Percentiles rank a stretch among this genome's conserved stretches.
phyloP scores from a whole-genome alignment of 2,329 filamentous ascomycete species.

The Aspergillus cejpii region DNA sequence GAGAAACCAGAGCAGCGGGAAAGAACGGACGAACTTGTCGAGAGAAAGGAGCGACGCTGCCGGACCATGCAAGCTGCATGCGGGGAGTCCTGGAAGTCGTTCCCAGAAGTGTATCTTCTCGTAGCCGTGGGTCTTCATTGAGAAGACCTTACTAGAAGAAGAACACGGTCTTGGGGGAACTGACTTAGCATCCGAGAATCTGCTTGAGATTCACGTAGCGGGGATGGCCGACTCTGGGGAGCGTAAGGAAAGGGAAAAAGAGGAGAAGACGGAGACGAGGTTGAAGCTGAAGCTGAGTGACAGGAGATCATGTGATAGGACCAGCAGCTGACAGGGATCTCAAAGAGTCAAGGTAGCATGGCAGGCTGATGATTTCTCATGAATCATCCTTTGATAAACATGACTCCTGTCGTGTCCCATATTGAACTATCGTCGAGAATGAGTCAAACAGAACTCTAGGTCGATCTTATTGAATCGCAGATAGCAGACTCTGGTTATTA shows the following conservation, averaged over 20 bases:
- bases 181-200: constrained; percentile 47
- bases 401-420: neutral
- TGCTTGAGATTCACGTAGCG: constrained; percentile 23
- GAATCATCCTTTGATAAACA: neutral
- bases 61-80: constrained; percentile 49
- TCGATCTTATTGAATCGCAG: no score
- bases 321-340: constrained; percentile 15
- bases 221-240: constrained; percentile 39
- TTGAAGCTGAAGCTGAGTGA: constrained; percentile 15
- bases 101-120: constrained; percentile 30
- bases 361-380: neutral
- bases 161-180: constrained; percentile 23
- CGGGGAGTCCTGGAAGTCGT: constrained; percentile 48
- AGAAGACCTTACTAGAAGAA: constrained; percentile 23
- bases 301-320: constrained; percentile 24
- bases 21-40: constrained; percentile 37
- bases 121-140: constrained; percentile 24
- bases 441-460: no score
- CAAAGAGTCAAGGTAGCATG: constrained; percentile 1
- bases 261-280: neutral
- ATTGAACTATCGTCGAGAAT: no score
- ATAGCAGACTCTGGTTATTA: no score
- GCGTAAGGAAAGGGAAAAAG: constrained; percentile 40
- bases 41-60: constrained; percentile 39
- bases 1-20: constrained; percentile 35